A percentile compares a stretch with the other conserved stretches of the same genome.
These are phyloP conservation scores for Saccharomycopsis javanensis DNA, from an alignment of 805 yeast species.

Conservation along the genomic window DNA sequence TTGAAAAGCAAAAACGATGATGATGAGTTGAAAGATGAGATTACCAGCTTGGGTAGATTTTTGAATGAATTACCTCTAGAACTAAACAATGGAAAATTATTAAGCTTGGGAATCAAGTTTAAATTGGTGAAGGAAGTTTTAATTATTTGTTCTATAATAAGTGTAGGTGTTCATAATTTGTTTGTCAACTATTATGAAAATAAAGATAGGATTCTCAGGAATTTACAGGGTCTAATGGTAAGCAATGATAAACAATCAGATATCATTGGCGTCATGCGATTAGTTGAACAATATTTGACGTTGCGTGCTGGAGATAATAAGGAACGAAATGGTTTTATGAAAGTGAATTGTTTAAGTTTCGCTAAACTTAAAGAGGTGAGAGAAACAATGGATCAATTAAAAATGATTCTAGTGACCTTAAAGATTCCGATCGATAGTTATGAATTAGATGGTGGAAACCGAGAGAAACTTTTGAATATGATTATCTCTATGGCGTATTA, in stretches of 20 bases:
- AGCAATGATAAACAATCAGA: slow-evolving; percentile 32
- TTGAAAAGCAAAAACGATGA: slow-evolving; percentile 26
- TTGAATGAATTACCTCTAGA: slow-evolving; percentile 79
- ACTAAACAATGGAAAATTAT: slow-evolving; percentile 71
- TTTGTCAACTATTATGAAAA: slow-evolving; percentile 52
- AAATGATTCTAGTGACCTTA: not conserved
- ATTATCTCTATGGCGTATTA: slow-evolving; percentile 72
- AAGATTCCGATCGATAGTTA: slow-evolving; percentile 18
- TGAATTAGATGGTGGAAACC: slow-evolving; percentile 40
- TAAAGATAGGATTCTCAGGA: slow-evolving; percentile 39
- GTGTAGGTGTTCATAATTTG: slow-evolving; percentile 67
- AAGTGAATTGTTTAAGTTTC: slow-evolving; percentile 72
- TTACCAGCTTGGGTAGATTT: slow-evolving; percentile 68
- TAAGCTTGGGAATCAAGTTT: slow-evolving; percentile 72
- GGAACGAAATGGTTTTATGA: slow-evolving; percentile 55
- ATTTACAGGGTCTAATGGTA: slow-evolving; percentile 16
- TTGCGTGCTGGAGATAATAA: slow-evolving; percentile 67
- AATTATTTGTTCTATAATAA: slow-evolving; percentile 69
- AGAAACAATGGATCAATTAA: not conserved
- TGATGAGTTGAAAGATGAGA: slow-evolving; percentile 25
- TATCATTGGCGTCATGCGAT: not conserved
- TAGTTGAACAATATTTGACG: slow-evolving; percentile 30
- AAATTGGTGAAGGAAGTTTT: slow-evolving; percentile 71
- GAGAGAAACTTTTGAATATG: slow-evolving; percentile 47
- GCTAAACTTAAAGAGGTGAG: slow-evolving; percentile 43